Conservation (phyloP, 176 grass and related monocot genomes). For the Aegilops sharonensis region DNA sequence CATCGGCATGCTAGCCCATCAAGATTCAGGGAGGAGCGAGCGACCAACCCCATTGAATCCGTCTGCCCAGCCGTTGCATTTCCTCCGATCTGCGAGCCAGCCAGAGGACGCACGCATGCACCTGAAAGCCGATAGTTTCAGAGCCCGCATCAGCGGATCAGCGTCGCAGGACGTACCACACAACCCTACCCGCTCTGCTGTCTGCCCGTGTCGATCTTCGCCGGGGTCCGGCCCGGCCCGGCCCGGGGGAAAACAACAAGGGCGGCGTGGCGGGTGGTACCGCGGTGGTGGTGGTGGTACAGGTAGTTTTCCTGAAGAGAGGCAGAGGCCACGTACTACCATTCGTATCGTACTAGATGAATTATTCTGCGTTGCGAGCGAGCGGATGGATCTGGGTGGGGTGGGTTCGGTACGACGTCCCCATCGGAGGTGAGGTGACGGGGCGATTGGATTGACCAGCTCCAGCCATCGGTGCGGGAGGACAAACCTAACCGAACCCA, state of each 20-base stretch:
- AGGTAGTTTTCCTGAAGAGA: neutral
- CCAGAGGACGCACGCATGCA: neutral
- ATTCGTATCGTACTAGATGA: too few relatives aligned
- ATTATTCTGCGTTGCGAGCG: neutral
- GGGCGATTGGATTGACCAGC: constrained; percentile 17
- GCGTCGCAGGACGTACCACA: neutral
- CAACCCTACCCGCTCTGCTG: too few relatives aligned
- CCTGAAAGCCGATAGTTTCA: neutral
- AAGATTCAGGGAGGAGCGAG: neutral
- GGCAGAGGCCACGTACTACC: neutral
- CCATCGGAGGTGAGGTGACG: constrained; percentile 28
- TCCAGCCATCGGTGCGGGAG: neutral
- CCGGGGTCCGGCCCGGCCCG: too few relatives aligned
- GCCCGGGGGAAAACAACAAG: too few relatives aligned
- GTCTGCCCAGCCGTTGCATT: constrained; percentile 18
- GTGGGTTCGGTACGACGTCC: constrained; percentile 24
- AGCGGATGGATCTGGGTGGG: neutral
- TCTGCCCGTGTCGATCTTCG: neutral
- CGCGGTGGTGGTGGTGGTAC: neutral
- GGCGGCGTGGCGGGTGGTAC: neutral
- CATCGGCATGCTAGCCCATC: neutral
- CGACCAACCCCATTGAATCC: neutral
- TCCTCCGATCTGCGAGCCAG: neutral
- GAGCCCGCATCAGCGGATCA: neutral
- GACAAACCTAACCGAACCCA: neutral